Evolutionary conservation across 75 land plant species (phyloP).

Genomic region (Adiantum capillusveneris): DNA sequence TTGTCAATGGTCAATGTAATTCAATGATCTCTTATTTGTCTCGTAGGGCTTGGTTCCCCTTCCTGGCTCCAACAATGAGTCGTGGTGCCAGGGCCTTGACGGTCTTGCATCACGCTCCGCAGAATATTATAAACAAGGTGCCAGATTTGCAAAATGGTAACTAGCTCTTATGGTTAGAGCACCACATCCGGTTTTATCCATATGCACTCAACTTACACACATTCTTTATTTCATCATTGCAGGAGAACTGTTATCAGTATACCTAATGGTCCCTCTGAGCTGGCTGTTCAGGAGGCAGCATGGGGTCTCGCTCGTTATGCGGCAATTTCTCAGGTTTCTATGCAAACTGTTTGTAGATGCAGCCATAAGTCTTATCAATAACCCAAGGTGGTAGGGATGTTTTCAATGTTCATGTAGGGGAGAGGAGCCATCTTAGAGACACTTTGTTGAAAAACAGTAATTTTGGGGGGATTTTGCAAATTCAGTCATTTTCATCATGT

Average conservation of each 20-base stretch:
- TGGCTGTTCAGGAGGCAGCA: constrained; percentile 75
- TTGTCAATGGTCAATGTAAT: too few species aligned
- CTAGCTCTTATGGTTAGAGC: too few species aligned
- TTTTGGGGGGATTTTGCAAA: too few species aligned
- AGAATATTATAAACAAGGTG: constrained; percentile 79
- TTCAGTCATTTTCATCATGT: too few species aligned
- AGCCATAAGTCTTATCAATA: too few species aligned
- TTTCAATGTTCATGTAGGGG: neutral
- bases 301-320: constrained; percentile 87
- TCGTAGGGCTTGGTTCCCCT: constrained; percentile 64
- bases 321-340: constrained; percentile 58
- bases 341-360: too few species aligned
- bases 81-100: constrained; percentile 90
- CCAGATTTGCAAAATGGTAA: constrained; percentile 81
- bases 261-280: constrained; percentile 70
- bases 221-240: too few species aligned
- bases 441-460: neutral
- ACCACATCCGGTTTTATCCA: too few species aligned
- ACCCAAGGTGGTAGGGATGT: too few species aligned
- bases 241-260: constrained; percentile 82
- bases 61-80: constrained; percentile 69
- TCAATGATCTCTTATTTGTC: too few species aligned
- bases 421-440: neutral
- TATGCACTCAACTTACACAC: too few species aligned
- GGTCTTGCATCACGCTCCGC: constrained; percentile 77